A percentile compares a stretch with the other conserved stretches of the same genome.
phyloP scores from a whole-genome alignment of 345 rosid genomes.

The Cochlearia excelsa region DNA sequence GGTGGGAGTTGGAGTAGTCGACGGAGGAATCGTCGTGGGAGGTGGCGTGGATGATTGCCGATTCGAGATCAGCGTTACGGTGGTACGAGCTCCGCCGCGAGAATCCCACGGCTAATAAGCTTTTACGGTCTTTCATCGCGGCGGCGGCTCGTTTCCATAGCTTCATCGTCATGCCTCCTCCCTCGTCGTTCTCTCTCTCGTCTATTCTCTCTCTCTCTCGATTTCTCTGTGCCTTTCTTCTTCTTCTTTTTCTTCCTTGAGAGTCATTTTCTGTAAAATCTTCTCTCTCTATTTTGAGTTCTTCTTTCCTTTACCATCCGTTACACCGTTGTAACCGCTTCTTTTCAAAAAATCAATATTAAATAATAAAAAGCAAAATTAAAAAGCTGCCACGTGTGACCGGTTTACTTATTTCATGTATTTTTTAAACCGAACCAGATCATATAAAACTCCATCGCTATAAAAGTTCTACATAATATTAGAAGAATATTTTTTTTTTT shows the following conservation, averaged over 20 bases:
- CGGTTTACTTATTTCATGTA: not conserved
- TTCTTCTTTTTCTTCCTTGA: not conserved
- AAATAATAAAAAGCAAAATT: not conserved
- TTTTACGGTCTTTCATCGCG: conserved; percentile 62
- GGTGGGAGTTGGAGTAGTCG: conserved; percentile 59
- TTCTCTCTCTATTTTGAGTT: conserved; percentile 30
- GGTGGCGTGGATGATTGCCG: conserved; percentile 39
- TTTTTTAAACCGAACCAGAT: too few species aligned
- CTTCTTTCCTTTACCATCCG: conserved; percentile 22
- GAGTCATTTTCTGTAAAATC: not conserved
- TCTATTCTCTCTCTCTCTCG: not conserved
- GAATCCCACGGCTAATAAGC: conserved; percentile 46
- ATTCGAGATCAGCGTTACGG: conserved; percentile 50
- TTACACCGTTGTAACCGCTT: conserved; percentile 35
- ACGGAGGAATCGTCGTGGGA: conserved; percentile 5
- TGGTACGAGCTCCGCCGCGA: conserved; percentile 24
- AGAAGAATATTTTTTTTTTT: too few species aligned
- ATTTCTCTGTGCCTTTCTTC: conserved; percentile 10
- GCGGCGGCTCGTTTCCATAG: conserved; percentile 70
- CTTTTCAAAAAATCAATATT: not conserved
- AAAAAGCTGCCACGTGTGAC: conserved; percentile 14
- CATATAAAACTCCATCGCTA: too few species aligned
- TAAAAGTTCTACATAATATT: too few species aligned
- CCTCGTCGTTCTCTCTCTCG: not conserved
- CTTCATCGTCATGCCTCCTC: conserved; percentile 38